Evolutionary conservation across 108 stramenopile genomes (phyloP).

Genomic region (Conticribra guillardii): DNA sequence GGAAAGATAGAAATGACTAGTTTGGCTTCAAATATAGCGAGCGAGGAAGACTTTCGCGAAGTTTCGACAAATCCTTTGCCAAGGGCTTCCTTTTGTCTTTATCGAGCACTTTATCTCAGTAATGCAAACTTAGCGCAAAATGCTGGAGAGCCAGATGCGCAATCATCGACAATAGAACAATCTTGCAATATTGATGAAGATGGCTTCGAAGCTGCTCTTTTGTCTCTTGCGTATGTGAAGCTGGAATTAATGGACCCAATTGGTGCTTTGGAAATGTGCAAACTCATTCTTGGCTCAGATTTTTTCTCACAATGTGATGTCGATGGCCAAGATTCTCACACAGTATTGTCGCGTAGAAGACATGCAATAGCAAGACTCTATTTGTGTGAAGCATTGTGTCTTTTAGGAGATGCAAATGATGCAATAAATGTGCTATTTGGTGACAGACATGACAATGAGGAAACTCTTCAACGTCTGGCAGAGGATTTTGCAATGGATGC

Average conservation of each 20-base stretch:
- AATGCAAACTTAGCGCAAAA: background rate
- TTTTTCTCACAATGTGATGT: background rate
- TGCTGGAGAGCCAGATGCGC: background rate
- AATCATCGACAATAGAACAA: background rate
- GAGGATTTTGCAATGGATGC: slow-evolving; percentile 15
- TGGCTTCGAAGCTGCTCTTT: slow-evolving; percentile 32
- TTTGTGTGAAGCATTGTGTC: slow-evolving; percentile 64
- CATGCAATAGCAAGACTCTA: slow-evolving; percentile 70
- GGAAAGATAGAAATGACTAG: slow-evolving; percentile 1
- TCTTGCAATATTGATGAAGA: slow-evolving; percentile 10
- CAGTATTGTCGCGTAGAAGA: slow-evolving; percentile 32
- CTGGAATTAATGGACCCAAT: slow-evolving; percentile 58
- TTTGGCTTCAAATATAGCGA: slow-evolving; percentile 29
- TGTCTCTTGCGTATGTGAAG: slow-evolving; percentile 62
- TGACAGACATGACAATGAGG: slow-evolving; percentile 51
- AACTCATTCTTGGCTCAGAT: slow-evolving; percentile 22
- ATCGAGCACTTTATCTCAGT: slow-evolving; percentile 32
- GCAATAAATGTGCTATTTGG: slow-evolving; percentile 60
- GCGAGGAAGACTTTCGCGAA: slow-evolving; percentile 45
- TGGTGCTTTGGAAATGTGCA: slow-evolving; percentile 54
- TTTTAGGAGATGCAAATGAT: slow-evolving; percentile 45
- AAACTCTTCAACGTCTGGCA: slow-evolving; percentile 12
- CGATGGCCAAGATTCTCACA: too few relatives aligned
- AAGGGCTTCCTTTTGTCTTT: slow-evolving; percentile 31
- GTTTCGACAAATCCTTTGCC: slow-evolving; percentile 26